Percentiles rank a stretch among this genome's conserved stretches.
Evolutionary conservation across 495 filamentous ascomycete genomes (phyloP).

Genomic region (Penicillium daleae): DNA sequence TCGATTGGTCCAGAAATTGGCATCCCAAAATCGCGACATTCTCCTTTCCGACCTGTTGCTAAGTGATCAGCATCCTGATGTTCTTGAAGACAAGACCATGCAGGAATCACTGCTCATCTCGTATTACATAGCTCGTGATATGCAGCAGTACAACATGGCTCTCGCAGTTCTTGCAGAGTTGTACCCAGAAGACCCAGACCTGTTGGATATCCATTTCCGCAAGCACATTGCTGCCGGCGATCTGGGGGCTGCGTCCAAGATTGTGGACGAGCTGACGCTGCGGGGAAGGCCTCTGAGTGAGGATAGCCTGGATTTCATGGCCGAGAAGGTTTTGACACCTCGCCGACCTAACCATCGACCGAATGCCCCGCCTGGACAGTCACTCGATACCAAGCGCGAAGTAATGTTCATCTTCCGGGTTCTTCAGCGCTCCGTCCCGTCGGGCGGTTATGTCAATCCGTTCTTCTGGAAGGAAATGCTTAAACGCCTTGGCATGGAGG

Average conservation of each 20-base stretch:
- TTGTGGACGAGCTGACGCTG: slow-evolving; percentile 42
- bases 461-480: slow-evolving; percentile 48
- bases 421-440: slow-evolving; percentile 40
- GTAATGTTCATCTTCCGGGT: slow-evolving; percentile 41
- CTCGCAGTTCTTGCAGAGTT: slow-evolving; percentile 51
- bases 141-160: slow-evolving; percentile 56
- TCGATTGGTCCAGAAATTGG: slow-evolving; percentile 60
- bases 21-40: slow-evolving; percentile 54
- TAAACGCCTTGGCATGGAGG: slow-evolving; percentile 45
- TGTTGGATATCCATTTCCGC: slow-evolving; percentile 50
- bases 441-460: slow-evolving; percentile 34
- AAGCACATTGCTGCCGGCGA: slow-evolving; percentile 45
- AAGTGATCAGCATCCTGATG: slow-evolving; percentile 77
- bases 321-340: slow-evolving; percentile 35
- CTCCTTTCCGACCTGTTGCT: slow-evolving; percentile 62
- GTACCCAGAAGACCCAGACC: slow-evolving; percentile 28
- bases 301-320: slow-evolving; percentile 44
- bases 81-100: slow-evolving; percentile 62
- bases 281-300: slow-evolving; percentile 30
- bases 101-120: slow-evolving; percentile 60
- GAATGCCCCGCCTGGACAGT: slow-evolving; percentile 10
- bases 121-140: slow-evolving; percentile 54
- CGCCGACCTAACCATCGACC: slow-evolving; percentile 37
- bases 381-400: slow-evolving; percentile 28
- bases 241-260: slow-evolving; percentile 35